A percentile compares a stretch with the other conserved stretches of the same genome.
Evolutionary conservation across 2,329 filamentous ascomycete genomes (phyloP).

Genomic region (Trichoderma cornu-damae): DNA sequence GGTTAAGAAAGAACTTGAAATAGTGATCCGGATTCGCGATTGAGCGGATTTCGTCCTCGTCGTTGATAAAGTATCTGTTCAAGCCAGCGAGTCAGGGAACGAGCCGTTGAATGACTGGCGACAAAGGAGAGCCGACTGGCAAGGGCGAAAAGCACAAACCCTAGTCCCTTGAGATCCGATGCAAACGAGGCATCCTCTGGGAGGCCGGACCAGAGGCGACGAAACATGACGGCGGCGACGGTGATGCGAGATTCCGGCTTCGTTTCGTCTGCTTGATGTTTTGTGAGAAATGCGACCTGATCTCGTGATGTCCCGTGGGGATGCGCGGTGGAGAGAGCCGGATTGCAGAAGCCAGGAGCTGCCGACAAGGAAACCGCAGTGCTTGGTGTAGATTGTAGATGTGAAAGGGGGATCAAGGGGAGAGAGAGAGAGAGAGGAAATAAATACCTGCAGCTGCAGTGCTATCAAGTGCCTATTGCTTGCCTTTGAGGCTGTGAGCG

Average conservation of each 20-base stretch:
- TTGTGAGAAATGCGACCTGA: neutral
- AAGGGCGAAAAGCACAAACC: conserved; percentile 43
- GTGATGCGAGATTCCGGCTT: neutral
- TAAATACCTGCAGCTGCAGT: too few relatives aligned
- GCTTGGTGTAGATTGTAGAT: too few relatives aligned
- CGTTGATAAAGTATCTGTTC: conserved; percentile 70
- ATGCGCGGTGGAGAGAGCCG: neutral
- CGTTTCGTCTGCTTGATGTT: neutral
- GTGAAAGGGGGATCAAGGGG: too few relatives aligned
- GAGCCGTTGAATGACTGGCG: too few relatives aligned
- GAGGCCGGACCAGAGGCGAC: conserved; percentile 61
- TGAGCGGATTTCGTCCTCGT: conserved; percentile 67
- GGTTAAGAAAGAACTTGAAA: conserved; percentile 70
- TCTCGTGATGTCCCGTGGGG: neutral
- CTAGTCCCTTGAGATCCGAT: conserved; percentile 62
- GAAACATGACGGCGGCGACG: conserved; percentile 55
- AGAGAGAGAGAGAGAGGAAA: neutral
- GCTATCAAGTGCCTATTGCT: too few relatives aligned
- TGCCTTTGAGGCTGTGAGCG: neutral
- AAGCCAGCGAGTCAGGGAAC: neutral
- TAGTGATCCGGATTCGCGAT: conserved; percentile 61
- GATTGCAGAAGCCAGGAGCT: too few relatives aligned
- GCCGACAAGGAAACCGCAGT: too few relatives aligned
- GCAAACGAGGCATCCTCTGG: conserved; percentile 66
- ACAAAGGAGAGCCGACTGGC: neutral